Conservation (phyloP, 2,329 filamentous ascomycete genomes). For the Cercospora nicotianae region DNA sequence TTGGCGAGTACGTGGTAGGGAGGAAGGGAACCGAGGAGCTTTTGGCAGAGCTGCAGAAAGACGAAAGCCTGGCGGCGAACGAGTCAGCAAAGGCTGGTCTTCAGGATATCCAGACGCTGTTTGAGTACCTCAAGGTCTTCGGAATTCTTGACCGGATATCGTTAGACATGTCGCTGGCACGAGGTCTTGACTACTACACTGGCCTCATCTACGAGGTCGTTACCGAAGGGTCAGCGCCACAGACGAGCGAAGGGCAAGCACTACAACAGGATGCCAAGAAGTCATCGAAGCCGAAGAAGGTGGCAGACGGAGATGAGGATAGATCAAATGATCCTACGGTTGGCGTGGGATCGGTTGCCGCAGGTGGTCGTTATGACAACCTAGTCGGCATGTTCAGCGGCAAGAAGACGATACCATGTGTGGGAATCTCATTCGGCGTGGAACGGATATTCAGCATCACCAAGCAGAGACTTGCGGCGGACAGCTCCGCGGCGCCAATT, state of each 20-base stretch:
- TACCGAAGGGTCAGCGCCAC: conserved; percentile 72
- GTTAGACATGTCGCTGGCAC: conserved; percentile 85
- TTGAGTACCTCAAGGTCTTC: conserved; percentile 79
- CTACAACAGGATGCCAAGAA: conserved; percentile 52
- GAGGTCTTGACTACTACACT: conserved; percentile 91
- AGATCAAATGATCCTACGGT: conserved; percentile 75
- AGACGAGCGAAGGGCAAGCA: conserved; percentile 45
- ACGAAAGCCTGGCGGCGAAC: conserved; percentile 69
- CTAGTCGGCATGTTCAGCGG: conserved; percentile 91
- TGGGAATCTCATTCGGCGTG: conserved; percentile 89
- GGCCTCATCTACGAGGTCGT: conserved; percentile 88
- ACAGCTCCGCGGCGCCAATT: conserved; percentile 55
- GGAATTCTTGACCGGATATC: conserved; percentile 71
- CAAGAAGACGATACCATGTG: conserved; percentile 75
- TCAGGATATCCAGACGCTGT: conserved; percentile 75
- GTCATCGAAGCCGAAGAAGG: conserved; percentile 49
- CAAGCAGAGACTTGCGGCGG: conserved; percentile 70
- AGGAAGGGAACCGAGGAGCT: conserved; percentile 74
- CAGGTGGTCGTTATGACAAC: conserved; percentile 88
- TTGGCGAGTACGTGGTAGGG: conserved; percentile 78
- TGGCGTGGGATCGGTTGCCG: conserved; percentile 83
- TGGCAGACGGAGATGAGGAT: conserved; percentile 58
- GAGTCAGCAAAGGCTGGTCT: conserved; percentile 75
- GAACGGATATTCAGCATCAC: conserved; percentile 94
- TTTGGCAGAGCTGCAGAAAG: conserved; percentile 66